Evolutionary conservation across 768 basidiomycete genomes (phyloP), one percentile per base, ranked within the genome.

Genomic region (Naganishia vishniacii): DNA sequence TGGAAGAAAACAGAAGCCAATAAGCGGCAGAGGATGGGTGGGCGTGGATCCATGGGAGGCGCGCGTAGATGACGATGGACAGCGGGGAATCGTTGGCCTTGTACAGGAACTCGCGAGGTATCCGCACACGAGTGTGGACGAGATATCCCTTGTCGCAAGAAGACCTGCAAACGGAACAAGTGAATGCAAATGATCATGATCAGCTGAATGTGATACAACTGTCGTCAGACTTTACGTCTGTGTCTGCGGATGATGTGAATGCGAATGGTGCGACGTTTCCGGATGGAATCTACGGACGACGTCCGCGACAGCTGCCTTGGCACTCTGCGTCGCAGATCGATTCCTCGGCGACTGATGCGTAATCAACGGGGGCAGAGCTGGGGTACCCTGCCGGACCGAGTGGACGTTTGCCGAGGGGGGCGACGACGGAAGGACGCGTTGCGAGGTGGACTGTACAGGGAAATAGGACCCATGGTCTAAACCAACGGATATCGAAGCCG

Each of bases 231-330:
- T 15, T 32, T 40, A 56, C 20, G 34, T 56, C 31, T 56, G 34
- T 20, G 53, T 37, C 23, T 56, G 53, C 37, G 31, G 20, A 20
- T 56, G 37, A 18, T n/a, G 53, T 31, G 49, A 34, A 56, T 56
- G 53, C 32, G 37, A 18, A 23, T 44, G 42, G n/a, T 56, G 53
- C 20, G 34, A 31, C 13, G 53, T n/a, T 40, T 64, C 63, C 26
- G 70, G 69, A 63, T 75, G 71, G 67, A 73, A 79, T 42, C 75
- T 59, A 62, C 70, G 69, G 44, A 74, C 77, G 26, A 77, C 77
- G 13, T 78, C 78, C 29, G 71, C 72, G n/a, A 79, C 77, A 0
- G 78, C 78, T 29, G 67, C 66, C 62, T 75, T 73, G 18, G 78
- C 78, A 8, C 69, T 73, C 47, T 78, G 77, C 29, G 78, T 79